Base-by-base conservation (phyloP, 345 rosid genomes). In the Salix brachista region DNA sequence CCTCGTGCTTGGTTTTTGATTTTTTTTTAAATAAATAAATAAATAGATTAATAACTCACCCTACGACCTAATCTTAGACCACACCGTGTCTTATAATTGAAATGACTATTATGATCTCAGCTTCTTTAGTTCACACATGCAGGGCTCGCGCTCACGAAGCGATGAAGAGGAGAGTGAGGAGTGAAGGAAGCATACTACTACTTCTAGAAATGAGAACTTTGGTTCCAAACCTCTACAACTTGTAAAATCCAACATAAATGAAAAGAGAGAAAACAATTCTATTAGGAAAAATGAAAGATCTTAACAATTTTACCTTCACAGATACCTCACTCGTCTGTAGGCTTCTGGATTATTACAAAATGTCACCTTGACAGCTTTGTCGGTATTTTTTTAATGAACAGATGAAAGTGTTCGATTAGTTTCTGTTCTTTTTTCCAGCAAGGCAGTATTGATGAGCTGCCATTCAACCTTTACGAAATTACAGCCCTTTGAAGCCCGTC, bases 291-390 rank as follows among this genome's bases (percentile, higher is more conserved):
- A 54, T 21, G 9, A 54, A 19, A 61, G 9, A 34, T 42, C 30
- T 62, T 42, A 13, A 48, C 30, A 67, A 32, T 70, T 76, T 70
- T 23, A 65, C 46, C 46, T 44, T 65, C 8, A 65, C 48, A 65
- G 30, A 30, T 18, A 69, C 60, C 17, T 56, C 58, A 6, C 72
- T 60, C 30, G 68, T 37, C 28, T 44, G n/a, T 6, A 11, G 44
- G 23, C 34, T 50, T 71, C 75, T 23, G 26, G 65, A 50, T 34
- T 62, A 77, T 46, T 70, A 18, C 70, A 52, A 32, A 30, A 65
- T 21, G 19, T 50, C 37, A 19, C 56, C 50, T 48, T 23, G 56
- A 42, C 46, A 67, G n/a, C 65, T 67, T 68, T 37, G 14, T 54
- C 46, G 23, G 36, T 50, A 32, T 25, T 75, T 16, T 69, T 28